Conservation (phyloP, 2,329 filamentous ascomycete genomes). For the Aspergillus quadrilineatus region DNA sequence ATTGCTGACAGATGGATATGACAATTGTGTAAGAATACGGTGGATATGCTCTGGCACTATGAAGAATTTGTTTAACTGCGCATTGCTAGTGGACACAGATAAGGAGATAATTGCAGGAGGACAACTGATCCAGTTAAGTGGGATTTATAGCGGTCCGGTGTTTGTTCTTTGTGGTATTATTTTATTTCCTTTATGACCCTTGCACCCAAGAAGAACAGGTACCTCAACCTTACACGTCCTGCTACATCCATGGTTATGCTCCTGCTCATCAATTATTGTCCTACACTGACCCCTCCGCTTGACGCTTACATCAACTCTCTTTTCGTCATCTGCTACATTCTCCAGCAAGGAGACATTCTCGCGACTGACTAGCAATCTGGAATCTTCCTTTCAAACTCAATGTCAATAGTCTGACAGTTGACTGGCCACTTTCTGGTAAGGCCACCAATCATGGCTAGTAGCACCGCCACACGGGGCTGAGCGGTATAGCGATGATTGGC, state of each 20-base stretch:
- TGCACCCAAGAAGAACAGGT: neutral
- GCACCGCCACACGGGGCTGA: neutral
- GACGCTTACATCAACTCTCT: neutral
- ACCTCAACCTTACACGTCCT: neutral
- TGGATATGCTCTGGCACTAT: neutral
- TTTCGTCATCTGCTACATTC: neutral
- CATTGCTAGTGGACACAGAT: too few relatives aligned
- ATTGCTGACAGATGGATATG: neutral
- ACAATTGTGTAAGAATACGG: neutral
- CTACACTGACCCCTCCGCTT: neutral
- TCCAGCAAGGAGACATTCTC: neutral
- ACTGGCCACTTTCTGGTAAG: neutral
- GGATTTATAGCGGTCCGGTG: too few relatives aligned
- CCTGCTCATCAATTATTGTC: neutral
- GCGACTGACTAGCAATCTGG: neutral
- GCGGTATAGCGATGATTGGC: neutral
- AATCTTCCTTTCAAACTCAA: neutral
- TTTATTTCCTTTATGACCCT: neutral
- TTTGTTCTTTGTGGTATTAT: neutral
- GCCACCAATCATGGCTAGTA: neutral
- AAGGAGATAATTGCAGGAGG: too few relatives aligned
- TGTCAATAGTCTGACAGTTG: neutral
- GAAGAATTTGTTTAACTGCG: too few relatives aligned
- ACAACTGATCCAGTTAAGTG: too few relatives aligned
- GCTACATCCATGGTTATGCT: neutral